phyloP scores from a whole-genome alignment of 1,284 basidiomycete genomes.

The Flammula alnicola region DNA sequence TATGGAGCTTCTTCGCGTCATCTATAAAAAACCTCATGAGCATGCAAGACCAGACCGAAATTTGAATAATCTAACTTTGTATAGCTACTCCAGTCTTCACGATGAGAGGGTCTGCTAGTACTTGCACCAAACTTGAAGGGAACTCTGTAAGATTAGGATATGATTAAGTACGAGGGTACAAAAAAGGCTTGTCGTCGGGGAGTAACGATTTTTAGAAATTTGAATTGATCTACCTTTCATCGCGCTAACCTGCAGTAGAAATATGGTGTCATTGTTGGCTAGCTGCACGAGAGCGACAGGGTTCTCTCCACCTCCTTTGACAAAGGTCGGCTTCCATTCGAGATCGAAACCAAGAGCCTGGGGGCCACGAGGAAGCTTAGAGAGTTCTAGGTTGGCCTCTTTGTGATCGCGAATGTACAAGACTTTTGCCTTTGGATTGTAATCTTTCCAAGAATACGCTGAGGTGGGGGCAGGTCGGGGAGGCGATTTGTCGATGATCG shows the following conservation, averaged over 20 bases:
- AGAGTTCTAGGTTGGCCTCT: slow-evolving; percentile 36
- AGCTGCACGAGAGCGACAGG: slow-evolving; percentile 74
- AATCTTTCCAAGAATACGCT: slow-evolving; percentile 38
- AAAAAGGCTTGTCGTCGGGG: not conserved
- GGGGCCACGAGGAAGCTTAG: slow-evolving; percentile 21
- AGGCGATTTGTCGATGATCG: slow-evolving; percentile 23
- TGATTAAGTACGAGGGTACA: slow-evolving; percentile 10
- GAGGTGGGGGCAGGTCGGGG: slow-evolving; percentile 28
- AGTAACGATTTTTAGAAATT: not conserved
- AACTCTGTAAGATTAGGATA: slow-evolving; percentile 46
- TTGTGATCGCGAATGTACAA: slow-evolving; percentile 38
- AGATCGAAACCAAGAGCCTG: slow-evolving; percentile 70
- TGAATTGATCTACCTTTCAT: slow-evolving; percentile 54
- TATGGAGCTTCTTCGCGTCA: slow-evolving; percentile 66
- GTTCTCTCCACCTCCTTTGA: slow-evolving; percentile 57
- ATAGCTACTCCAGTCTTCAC: slow-evolving; percentile 74
- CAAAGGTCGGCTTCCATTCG: slow-evolving; percentile 70
- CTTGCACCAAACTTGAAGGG: slow-evolving; percentile 50
- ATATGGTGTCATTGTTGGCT: slow-evolving; percentile 53
- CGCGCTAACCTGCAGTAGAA: slow-evolving; percentile 65
- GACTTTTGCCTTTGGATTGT: slow-evolving; percentile 32
- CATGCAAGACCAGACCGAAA: slow-evolving; percentile 4
- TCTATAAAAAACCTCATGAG: slow-evolving; percentile 40
- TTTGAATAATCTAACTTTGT: slow-evolving; percentile 48
- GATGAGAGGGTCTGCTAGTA: slow-evolving; percentile 55